phyloP scores from a whole-genome alignment of 2,329 filamentous ascomycete species.

The Sporothrix brunneoviolacea region DNA sequence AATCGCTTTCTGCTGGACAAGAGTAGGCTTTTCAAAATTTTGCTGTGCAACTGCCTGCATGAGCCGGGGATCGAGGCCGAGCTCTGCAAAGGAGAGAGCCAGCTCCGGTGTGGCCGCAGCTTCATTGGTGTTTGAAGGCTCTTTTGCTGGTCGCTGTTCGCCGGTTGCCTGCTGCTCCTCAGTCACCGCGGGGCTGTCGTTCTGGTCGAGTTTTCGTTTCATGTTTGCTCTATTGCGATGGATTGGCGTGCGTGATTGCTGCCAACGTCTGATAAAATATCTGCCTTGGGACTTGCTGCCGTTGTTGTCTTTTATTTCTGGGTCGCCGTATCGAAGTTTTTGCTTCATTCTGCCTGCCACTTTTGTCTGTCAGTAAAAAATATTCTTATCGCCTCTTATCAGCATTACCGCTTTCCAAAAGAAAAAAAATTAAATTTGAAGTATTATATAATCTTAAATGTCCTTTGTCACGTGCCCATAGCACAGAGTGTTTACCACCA shows the following conservation, averaged over 20 bases:
- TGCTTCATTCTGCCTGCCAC: conserved; percentile 11
- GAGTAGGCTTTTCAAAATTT: conserved; percentile 79
- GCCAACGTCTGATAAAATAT: too few relatives aligned
- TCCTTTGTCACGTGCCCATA: conserved; percentile 10
- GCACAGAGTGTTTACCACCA: too few relatives aligned
- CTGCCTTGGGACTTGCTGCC: too few relatives aligned
- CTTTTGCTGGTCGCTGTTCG: too few relatives aligned
- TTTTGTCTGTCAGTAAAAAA: conserved; percentile 9
- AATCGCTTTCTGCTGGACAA: conserved; percentile 80
- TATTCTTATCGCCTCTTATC: conserved; percentile 13
- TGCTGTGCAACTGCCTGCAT: conserved; percentile 80
- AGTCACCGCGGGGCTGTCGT: conserved; percentile 23
- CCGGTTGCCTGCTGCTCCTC: conserved; percentile 20
- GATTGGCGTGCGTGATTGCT: neutral
- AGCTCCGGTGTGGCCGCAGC: conserved; percentile 22
- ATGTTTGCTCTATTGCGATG: conserved; percentile 27
- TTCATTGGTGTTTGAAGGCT: too few relatives aligned
- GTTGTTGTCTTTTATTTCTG: too few relatives aligned
- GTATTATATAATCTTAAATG: too few relatives aligned
- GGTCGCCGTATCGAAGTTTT: conserved; percentile 2
- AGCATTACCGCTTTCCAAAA: conserved; percentile 6
- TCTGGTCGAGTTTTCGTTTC: conserved; percentile 56
- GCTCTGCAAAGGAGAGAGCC: conserved; percentile 58
- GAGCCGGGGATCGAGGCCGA: conserved; percentile 77
- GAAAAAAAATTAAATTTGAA: too few relatives aligned